Conservation (phyloP, 345 rosid species). For the Physaria fendleri region DNA sequence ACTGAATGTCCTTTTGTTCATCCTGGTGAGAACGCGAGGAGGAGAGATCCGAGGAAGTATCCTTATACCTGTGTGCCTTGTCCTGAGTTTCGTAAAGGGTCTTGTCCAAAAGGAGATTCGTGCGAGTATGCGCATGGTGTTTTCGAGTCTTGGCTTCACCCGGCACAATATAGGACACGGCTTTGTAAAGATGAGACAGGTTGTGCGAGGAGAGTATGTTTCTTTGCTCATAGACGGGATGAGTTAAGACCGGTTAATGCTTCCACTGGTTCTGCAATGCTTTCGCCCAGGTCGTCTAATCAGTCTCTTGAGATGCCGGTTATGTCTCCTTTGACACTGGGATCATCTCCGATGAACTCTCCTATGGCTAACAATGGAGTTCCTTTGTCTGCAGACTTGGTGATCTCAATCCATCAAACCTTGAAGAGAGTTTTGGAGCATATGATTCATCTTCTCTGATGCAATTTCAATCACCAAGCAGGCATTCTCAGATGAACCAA, state of each 20-base stretch:
- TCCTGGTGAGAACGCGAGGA: conserved; percentile 98
- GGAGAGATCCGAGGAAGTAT: conserved; percentile 91
- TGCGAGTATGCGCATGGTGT: conserved; percentile 97
- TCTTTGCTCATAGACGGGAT: conserved; percentile 87
- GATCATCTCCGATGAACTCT: conserved; percentile 69
- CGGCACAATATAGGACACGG: conserved; percentile 88
- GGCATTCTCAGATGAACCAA: conserved; percentile 53
- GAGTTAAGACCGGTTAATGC: conserved; percentile 90
- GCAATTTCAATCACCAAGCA: conserved; percentile 63
- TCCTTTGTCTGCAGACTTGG: conserved; percentile 44
- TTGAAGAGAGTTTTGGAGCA: conserved; percentile 60
- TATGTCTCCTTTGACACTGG: conserved; percentile 50
- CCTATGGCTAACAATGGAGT: conserved; percentile 43
- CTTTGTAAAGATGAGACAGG: conserved; percentile 96
- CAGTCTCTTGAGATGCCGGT: conserved; percentile 51
- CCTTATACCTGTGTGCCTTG: conserved; percentile 96
- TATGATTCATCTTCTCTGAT: conserved; percentile 44
- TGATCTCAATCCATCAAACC: conserved; percentile 38
- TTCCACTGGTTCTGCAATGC: conserved; percentile 94
- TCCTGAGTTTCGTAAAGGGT: conserved; percentile 93
- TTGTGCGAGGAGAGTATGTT: conserved; percentile 85
- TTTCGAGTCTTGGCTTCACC: conserved; percentile 98
- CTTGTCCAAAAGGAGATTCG: conserved; percentile 81
- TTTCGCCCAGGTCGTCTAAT: conserved; percentile 75
- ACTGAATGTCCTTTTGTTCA: conserved; percentile 98